Percentiles rank a stretch among this genome's conserved stretches.
These are phyloP conservation scores for Diplogelasinospora grovesii DNA, from an alignment of 495 filamentous ascomycete genomes.

Conservation along the genomic window DNA sequence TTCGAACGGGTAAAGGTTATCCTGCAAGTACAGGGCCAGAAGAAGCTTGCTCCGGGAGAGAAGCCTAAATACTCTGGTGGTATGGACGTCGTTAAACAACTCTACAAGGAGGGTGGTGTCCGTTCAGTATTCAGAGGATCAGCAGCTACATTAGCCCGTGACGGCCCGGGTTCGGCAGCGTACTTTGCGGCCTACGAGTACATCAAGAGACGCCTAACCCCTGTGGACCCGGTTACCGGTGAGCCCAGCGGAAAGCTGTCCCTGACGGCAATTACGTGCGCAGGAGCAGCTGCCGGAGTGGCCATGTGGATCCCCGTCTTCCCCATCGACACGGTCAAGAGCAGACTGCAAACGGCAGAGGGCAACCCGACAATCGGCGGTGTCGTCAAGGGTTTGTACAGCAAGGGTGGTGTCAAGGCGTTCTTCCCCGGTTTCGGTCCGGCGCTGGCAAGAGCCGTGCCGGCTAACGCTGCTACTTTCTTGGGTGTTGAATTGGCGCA, in stretches of 20 bases:
- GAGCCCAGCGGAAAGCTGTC: conserved; percentile 68
- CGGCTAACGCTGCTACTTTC: conserved; percentile 76
- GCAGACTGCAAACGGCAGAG: conserved; percentile 82
- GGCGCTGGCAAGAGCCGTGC: conserved; percentile 85
- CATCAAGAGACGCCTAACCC: conserved; percentile 83
- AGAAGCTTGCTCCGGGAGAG: conserved; percentile 73
- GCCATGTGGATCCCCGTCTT: conserved; percentile 99
- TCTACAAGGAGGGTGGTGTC: conserved; percentile 87
- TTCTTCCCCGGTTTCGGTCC: conserved; percentile 98
- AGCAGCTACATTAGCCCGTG: conserved; percentile 84
- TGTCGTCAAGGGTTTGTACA: conserved; percentile 71
- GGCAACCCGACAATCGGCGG: conserved; percentile 78
- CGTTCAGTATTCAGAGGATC: conserved; percentile 87
- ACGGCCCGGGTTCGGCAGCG: conserved; percentile 85
- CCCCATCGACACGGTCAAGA: conserved; percentile 96
- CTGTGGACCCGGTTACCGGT: conserved; percentile 67
- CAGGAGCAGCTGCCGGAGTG: conserved; percentile 85
- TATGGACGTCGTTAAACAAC: conserved; percentile 86
- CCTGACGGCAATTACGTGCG: conserved; percentile 72
- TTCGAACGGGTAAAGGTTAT: conserved; percentile 99
- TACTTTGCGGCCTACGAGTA: conserved; percentile 98
- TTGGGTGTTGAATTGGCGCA: conserved; percentile 77
- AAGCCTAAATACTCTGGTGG: conserved; percentile 90
- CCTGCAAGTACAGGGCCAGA: conserved; percentile 94
- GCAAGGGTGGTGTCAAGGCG: conserved; percentile 73